Percentiles rank a stretch among this genome's conserved stretches.
These are phyloP conservation scores for Leccinum boreale DNA, from an alignment of 768 basidiomycete species.

Conservation along the genomic window DNA sequence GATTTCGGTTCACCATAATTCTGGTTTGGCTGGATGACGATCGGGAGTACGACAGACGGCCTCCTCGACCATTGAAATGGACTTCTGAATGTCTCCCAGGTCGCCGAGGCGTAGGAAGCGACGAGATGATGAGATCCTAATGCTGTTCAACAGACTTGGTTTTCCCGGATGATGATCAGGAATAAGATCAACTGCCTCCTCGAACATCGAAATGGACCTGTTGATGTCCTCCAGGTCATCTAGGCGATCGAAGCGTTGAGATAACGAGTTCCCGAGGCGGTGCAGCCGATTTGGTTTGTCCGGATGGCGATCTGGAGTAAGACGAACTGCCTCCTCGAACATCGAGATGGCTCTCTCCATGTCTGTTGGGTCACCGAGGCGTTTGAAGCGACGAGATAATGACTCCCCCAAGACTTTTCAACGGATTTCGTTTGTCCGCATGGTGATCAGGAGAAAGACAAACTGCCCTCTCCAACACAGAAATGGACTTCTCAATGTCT, in stretches of 20 bases:
- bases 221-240: not conserved
- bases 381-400: not conserved
- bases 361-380: not conserved
- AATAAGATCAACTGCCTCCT: not conserved
- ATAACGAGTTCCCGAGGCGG: not conserved
- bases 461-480: not conserved
- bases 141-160: not conserved
- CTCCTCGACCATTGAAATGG: not conserved
- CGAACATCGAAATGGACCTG: not conserved
- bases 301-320: not conserved
- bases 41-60: not conserved
- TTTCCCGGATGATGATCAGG: not conserved
- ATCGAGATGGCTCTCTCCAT: not conserved
- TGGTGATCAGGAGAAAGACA: not conserved
- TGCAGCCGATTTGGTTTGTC: not conserved
- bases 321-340: not conserved
- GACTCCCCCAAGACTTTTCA: not conserved
- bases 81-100: not conserved
- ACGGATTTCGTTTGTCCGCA: not conserved
- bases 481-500: not conserved
- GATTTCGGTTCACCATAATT: not conserved
- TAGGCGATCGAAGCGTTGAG: not conserved
- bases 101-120: not conserved
- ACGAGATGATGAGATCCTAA: not conserved
- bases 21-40: not conserved